A percentile compares a stretch with the other conserved stretches of the same genome.
phyloP scores from a whole-genome alignment of 2,329 filamentous ascomycete genomes.

The Colletotrichum tofieldiae region DNA sequence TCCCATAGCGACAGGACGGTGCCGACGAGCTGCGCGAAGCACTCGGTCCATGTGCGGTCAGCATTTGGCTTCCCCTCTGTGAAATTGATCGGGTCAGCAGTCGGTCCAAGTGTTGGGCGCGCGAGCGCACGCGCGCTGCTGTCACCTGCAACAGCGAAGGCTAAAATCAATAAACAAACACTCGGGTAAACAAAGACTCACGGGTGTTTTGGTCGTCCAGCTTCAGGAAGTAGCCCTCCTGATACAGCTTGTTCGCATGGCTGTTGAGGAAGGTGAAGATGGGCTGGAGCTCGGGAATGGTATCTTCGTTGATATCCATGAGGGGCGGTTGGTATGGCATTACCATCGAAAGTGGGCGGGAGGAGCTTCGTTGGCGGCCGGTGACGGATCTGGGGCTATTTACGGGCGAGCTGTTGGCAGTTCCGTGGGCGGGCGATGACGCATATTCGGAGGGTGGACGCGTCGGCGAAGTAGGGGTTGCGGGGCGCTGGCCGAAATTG shows the following conservation, averaged over 20 bases:
- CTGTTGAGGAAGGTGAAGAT: slow-evolving; percentile 96
- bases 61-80: slow-evolving; percentile 88
- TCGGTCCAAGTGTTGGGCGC: slow-evolving; percentile 7
- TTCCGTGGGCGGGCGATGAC: slow-evolving; percentile 58
- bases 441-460: slow-evolving; percentile 57
- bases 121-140: slow-evolving; percentile 4
- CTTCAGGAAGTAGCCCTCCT: slow-evolving; percentile 98
- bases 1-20: slow-evolving; percentile 98
- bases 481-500: slow-evolving; percentile 51
- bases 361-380: slow-evolving; percentile 64
- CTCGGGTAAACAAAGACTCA: slow-evolving; percentile 64
- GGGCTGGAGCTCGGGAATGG: slow-evolving; percentile 91
- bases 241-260: slow-evolving; percentile 96
- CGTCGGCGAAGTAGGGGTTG: slow-evolving; percentile 51
- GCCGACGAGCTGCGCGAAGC: slow-evolving; percentile 95
- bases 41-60: slow-evolving; percentile 95
- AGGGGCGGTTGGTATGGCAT: slow-evolving; percentile 88
- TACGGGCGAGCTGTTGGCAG: slow-evolving; percentile 60
- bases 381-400: slow-evolving; percentile 59
- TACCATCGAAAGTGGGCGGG: slow-evolving; percentile 87
- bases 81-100: slow-evolving; percentile 18
- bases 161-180: slow-evolving; percentile 17
- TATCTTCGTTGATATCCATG: slow-evolving; percentile 89
- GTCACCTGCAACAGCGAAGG: slow-evolving; percentile 1
- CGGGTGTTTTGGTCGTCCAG: slow-evolving; percentile 94